Evolutionary conservation across 257 asterid species (phyloP).

Genomic region (Cinchona pubescens): DNA sequence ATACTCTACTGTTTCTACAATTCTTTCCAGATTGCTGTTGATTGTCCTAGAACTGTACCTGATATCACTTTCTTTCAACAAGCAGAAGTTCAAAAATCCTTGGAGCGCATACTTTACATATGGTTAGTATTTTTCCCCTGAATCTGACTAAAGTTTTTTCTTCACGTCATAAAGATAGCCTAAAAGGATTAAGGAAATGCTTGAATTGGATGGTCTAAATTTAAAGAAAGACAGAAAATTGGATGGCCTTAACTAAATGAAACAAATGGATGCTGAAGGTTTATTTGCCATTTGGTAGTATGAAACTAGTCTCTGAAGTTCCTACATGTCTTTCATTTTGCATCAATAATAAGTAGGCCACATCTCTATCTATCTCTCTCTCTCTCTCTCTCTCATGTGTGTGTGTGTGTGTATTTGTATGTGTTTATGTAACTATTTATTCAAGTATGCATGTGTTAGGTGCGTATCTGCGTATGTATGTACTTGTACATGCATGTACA

Average conservation of each 20-base stretch:
- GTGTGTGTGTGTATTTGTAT: too few relatives aligned
- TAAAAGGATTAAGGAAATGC: neutral
- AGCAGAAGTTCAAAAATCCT: conserved; percentile 74
- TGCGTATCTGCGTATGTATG: too few relatives aligned
- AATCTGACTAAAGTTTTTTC: neutral
- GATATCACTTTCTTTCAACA: conserved; percentile 92
- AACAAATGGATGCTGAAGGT: too few relatives aligned
- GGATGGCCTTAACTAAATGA: neutral
- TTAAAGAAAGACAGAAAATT: neutral
- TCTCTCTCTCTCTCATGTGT: too few relatives aligned
- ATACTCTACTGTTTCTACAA: conserved; percentile 13
- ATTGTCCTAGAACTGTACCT: conserved; percentile 98
- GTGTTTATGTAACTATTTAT: neutral
- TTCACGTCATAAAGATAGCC: neutral
- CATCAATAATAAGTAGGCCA: neutral
- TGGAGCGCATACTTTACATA: conserved; percentile 89
- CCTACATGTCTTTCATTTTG: too few relatives aligned
- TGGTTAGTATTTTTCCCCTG: conserved; percentile 46
- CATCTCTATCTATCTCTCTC: too few relatives aligned
- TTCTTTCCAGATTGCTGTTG: conserved; percentile 71
- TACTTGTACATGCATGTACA: too few relatives aligned
- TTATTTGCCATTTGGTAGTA: neutral
- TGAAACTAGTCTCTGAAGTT: neutral
- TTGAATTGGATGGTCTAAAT: neutral
- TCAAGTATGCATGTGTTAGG: too few relatives aligned